Evolutionary conservation across 1,284 basidiomycete species (phyloP).

Genomic region (Trichosporon sp.): DNA sequence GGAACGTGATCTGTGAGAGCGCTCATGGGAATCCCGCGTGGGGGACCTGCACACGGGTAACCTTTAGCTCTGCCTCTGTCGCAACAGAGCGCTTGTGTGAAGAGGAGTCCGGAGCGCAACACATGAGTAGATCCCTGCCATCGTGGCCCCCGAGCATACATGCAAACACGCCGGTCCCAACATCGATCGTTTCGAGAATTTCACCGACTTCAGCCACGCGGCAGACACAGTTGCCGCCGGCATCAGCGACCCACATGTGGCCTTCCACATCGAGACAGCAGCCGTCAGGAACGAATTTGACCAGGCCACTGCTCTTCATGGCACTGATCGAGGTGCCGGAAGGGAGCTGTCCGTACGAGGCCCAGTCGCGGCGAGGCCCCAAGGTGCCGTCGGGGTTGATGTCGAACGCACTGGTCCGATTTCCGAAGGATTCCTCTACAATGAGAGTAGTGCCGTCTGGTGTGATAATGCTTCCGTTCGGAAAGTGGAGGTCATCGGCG

Average conservation of each 20-base stretch:
- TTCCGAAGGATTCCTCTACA: not conserved
- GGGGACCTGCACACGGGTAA: not conserved
- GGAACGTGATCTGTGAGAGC: not conserved
- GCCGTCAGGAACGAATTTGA: conserved; percentile 2
- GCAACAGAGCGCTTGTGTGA: conserved; percentile 3
- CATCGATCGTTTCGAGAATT: not conserved
- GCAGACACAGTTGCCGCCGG: not conserved
- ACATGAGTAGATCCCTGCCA: conserved; percentile 6
- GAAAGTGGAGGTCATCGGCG: not conserved
- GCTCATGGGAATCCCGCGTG: not conserved
- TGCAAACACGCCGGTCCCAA: not conserved
- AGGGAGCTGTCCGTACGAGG: not conserved
- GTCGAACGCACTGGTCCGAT: not conserved
- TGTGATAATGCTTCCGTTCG: conserved; percentile 8
- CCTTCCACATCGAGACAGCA: conserved; percentile 4
- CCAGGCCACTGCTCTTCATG: not conserved
- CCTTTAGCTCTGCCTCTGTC: not conserved
- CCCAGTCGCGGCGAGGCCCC: not conserved
- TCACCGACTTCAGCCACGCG: not conserved
- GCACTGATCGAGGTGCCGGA: not conserved
- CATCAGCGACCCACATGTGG: not conserved
- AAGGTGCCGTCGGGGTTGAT: not conserved
- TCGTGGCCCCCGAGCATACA: not conserved
- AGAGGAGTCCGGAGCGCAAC: not conserved
- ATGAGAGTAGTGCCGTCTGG: not conserved